Base-by-base conservation (phyloP, 116 monocot species). In the Zostera marina region DNA sequence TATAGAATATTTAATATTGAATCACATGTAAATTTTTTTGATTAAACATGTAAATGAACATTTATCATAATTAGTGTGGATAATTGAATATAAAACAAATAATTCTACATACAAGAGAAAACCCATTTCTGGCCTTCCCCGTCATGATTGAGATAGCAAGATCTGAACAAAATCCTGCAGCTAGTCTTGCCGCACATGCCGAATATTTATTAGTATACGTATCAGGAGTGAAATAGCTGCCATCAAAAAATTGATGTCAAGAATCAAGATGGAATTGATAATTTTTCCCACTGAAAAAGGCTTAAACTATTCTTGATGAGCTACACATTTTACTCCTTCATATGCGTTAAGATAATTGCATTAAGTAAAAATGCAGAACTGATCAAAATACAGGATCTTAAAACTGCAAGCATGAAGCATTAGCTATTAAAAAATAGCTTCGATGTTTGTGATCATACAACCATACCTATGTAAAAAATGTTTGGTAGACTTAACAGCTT, bases 181-280 rank as follows among this genome's bases (percentile, higher is more conserved):
- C 98, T 49, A 98, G 74, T 71, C 88, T 80, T 58, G 98, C 98
- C 55, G 98, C 83, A 74, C 72, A 66, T 24, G 98, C 91, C 65
- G 98, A 90, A 62, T 98, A 73, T 71, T 79, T 70, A 79, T 98
- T 98, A 44, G 90, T 86, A 70, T 98, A 98, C 9, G 98, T 98
- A 51, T 98, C 98, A 38, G 91, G 52, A 53, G 98, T 98, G 71
- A 98, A 98, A 74, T 90, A 98, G 64, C 91, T 98, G 78, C n/a
- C 8, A 47, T 23, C 1, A 25, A 2, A 61, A 59, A 22, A 43
- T 14, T 7, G 8, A 14, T 7, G 15, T 56, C n/a, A 32, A 22
- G 32, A 55, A 24, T 25, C 5, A 6, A 17, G 38, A 56, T 11
- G 5, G 7, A 32, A 15, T 8, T 8, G 2, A 49, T 49, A 49